Evolutionary conservation across 176 grass and related monocot species (phyloP), one percentile per base, ranked within the genome.

Genomic region (Alopecurus myosuroides): DNA sequence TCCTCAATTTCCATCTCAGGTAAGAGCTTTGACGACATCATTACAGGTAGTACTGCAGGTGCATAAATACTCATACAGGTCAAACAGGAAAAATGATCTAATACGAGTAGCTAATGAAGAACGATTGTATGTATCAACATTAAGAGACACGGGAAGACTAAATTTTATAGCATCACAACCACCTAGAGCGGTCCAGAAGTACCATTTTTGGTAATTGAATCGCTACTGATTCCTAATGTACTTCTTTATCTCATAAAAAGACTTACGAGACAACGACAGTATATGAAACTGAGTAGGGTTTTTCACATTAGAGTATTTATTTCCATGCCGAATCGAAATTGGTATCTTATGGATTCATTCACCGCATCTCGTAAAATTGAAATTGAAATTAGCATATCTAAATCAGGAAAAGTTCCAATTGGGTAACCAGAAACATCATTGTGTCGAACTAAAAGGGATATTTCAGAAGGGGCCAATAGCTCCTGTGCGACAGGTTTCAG

Each of bases 1-100:
- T 98, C 92, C 85, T 95, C 95, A 77, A 86, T 76, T 91, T 98
- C 92, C 88, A n/a, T n/a, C n/a, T n/a, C n/a, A n/a, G n/a, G n/a
- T n/a, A n/a, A n/a, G n/a, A n/a, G n/a, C n/a, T n/a, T 98, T 85
- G 92, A 95, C 3, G 91, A 93, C 25, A 95, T 82, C 95, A 98
- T 95, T 30, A 98, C 92, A 85, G 95, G 92, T 45, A 91, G 55
- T 85, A 98, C 93, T 97, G 92, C 48, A 84, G 91, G 89, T 94
- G 90, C 48, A n/a, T n/a, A n/a, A 85, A 68, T 61, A 77, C 15
- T 70, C 61, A 81, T 64, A 63, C 36, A 35, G 52, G 50, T 52
- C 19, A 70, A 69, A 61, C 58, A 63, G 39, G 34, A 60, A 72
- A 71, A 62, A 70, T 82, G 12, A 0, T 17, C 9, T 48, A 26